Base-by-base conservation (phyloP, 1,139 yeast species). In the Candida pseudoviswanathii region DNA sequence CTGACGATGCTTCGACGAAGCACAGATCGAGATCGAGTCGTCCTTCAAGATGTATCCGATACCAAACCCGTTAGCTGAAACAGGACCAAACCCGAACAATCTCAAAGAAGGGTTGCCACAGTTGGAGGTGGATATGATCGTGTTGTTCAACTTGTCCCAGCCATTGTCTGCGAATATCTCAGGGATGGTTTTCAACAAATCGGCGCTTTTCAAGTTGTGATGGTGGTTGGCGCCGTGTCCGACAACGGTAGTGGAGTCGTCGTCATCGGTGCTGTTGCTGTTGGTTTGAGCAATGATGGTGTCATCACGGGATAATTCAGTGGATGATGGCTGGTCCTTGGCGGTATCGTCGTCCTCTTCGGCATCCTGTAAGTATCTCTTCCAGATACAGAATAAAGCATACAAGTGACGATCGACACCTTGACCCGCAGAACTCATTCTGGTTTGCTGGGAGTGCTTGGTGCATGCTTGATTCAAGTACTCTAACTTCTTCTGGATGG, bases 81-180 rank as follows among this genome's bases (percentile, higher is more conserved):
- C 92, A 2, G 97, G 97, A 4, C 97, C 97, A 69, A 91, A 91
- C 0, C 97, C 97, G 70, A 91, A 91, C 53, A 87, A 78, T 58
- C 92, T 81, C 55, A 91, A 76, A 1, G 96, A 82, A 5, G 97
- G 96, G 64, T 91, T 91, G 49, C 97, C 97, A 61, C 81, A 76
- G 52, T 70, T 68, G 3, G 74, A 75, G 6, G 80, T 75, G 5
- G 79, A 74, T 16, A 75, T 60, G n/a, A 75, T 61, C 1, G 80
- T 74, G 53, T 72, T 73, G 58, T 89, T 89, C 52, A 91, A 71
- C 64, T 72, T 74, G 53, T 75, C 80, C 80, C 80, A 76, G 31
- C 74, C 96, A 8, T 82, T 75, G 67, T 91, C 96, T 2, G 89
- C 87, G 70, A 89, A 91, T 33, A 88, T 77, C 4, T 64, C 61